A percentile compares a stretch with the other conserved stretches of the same genome.
Evolutionary conservation across 768 basidiomycete genomes (phyloP).

Genomic region (Boletellus ananiceps): DNA sequence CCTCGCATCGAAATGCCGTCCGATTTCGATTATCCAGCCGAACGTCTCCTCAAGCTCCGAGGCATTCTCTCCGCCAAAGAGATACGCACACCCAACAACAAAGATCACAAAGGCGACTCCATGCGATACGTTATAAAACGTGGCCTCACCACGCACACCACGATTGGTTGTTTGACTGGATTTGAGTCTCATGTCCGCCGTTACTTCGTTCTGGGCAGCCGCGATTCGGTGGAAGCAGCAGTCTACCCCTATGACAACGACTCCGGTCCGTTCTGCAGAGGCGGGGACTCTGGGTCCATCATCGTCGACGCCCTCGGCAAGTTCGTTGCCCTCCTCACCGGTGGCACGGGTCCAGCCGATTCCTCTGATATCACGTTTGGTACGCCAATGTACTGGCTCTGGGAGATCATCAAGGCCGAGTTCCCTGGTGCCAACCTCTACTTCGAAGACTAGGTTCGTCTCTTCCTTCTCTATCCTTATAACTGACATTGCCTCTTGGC

Average conservation of each 20-base stretch:
- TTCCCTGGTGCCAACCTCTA: not conserved
- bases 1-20: not conserved
- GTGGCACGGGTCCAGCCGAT: conserved; percentile 26
- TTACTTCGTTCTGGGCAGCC: not conserved
- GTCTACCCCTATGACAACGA: conserved; percentile 10
- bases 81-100: conserved; percentile 19
- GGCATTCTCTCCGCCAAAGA: conserved; percentile 13
- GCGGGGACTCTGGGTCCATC: conserved; percentile 22
- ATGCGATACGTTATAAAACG: conserved; percentile 13
- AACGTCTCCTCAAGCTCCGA: not conserved
- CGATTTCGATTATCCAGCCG: not conserved
- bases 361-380: conserved; percentile 29
- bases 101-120: conserved; percentile 21
- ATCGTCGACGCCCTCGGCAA: conserved; percentile 13
- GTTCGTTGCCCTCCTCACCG: conserved; percentile 30
- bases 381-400: conserved; percentile 30
- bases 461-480: too few species aligned
- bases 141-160: conserved; percentile 1
- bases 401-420: conserved; percentile 26
- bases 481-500: too few species aligned
- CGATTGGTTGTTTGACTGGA: conserved; percentile 8
- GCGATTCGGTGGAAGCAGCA: not conserved
- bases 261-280: conserved; percentile 16
- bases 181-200: conserved; percentile 10
- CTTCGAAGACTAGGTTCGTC: not conserved